Conservation (phyloP, 2,329 filamentous ascomycete genomes). For the Colletotrichum scovillei region DNA sequence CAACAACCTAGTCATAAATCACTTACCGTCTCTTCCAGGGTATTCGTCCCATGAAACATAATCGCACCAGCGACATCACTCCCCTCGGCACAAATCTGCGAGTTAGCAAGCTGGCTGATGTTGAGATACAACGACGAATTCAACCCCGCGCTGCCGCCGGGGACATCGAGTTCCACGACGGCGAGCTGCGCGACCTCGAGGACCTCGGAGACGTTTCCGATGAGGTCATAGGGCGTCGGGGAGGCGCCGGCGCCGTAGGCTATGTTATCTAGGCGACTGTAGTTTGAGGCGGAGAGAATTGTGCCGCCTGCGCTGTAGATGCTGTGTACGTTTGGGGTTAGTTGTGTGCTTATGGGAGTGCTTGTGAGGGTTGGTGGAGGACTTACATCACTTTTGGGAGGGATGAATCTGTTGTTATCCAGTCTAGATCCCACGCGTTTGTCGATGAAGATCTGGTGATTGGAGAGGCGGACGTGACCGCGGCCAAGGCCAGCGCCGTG, state of each 20-base stretch:
- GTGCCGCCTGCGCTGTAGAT: slow-evolving; percentile 44
- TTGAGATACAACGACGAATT: slow-evolving; percentile 48
- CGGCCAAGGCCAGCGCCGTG: background rate
- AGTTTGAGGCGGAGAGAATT: slow-evolving; percentile 48
- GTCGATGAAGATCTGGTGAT: background rate
- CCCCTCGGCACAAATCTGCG: slow-evolving; percentile 42
- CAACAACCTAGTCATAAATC: no score
- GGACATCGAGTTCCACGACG: slow-evolving; percentile 41
- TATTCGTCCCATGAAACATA: slow-evolving; percentile 63
- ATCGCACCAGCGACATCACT: slow-evolving; percentile 45
- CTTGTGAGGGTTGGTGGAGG: background rate
- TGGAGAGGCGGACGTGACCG: background rate
- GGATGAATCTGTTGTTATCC: slow-evolving; percentile 41
- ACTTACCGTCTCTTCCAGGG: slow-evolving; percentile 61
- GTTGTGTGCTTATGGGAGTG: background rate
- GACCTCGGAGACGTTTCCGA: slow-evolving; percentile 46
- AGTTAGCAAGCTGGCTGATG: slow-evolving; percentile 45
- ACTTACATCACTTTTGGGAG: slow-evolving; percentile 44
- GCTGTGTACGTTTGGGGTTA: slow-evolving; percentile 6
- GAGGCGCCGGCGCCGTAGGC: slow-evolving; percentile 43
- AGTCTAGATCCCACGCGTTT: slow-evolving; percentile 35
- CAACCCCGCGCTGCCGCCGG: slow-evolving; percentile 43
- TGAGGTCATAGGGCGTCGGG: slow-evolving; percentile 41
- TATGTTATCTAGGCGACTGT: slow-evolving; percentile 47
- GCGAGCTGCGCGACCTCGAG: slow-evolving; percentile 45